A percentile compares a stretch with the other conserved stretches of the same genome.
These are phyloP conservation scores for Colletotrichum australisinense DNA, from an alignment of 2,329 filamentous ascomycete species.

Conservation along the genomic window DNA sequence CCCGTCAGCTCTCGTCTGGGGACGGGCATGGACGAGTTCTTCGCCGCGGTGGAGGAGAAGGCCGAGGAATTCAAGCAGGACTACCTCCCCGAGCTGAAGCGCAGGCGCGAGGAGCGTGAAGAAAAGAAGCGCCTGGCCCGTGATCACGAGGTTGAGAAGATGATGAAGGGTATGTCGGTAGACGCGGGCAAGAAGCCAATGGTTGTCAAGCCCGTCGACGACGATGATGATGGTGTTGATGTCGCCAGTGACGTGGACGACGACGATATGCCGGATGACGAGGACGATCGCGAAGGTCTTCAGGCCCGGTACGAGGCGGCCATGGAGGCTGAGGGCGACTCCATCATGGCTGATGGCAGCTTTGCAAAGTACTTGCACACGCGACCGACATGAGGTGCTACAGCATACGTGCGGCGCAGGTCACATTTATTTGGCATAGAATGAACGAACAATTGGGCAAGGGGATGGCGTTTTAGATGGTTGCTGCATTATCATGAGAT, in stretches of 20 bases:
- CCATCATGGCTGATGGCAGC: constrained; percentile 65
- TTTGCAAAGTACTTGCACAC: constrained; percentile 70
- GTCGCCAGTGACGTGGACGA: constrained; percentile 70
- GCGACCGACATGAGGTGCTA: constrained; percentile 45
- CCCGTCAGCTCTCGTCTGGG: constrained; percentile 94
- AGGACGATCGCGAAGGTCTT: constrained; percentile 73
- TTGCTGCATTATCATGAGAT: constrained; percentile 37
- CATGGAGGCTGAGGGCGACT: constrained; percentile 68
- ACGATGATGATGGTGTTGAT: constrained; percentile 58
- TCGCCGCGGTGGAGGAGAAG: constrained; percentile 88
- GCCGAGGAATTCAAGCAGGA: constrained; percentile 88
- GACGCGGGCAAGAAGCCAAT: constrained; percentile 42
- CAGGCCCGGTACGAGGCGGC: constrained; percentile 83
- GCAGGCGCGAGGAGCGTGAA: constrained; percentile 79
- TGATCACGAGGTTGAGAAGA: constrained; percentile 86
- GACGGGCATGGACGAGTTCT: constrained; percentile 92
- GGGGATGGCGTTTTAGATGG: constrained; percentile 33
- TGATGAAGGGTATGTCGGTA: constrained; percentile 91
- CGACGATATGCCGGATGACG: constrained; percentile 69
- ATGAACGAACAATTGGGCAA: constrained; percentile 21
- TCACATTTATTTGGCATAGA: constrained; percentile 40
- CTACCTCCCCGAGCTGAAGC: constrained; percentile 92
- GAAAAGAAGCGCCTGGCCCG: constrained; percentile 77
- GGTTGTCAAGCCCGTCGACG: constrained; percentile 52
- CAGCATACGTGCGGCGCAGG: constrained; percentile 34